Evolutionary conservation across 2,329 filamentous ascomycete species (phyloP).

Genomic region (Claviceps arundinis): DNA sequence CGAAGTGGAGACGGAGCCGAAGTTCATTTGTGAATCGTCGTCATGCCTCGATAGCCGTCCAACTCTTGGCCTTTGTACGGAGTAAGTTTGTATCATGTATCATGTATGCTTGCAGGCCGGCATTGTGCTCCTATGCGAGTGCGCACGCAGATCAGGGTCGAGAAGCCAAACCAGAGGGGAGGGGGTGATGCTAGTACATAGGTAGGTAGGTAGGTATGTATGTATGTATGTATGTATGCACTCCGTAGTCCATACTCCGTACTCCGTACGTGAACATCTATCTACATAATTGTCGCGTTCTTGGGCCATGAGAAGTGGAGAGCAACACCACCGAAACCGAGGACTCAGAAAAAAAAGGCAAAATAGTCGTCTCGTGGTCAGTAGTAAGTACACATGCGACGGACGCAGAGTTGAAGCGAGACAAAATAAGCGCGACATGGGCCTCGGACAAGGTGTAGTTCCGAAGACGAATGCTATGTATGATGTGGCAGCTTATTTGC

Average conservation of each 20-base stretch:
- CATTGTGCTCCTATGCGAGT: neutral
- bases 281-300: neutral
- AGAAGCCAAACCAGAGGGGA: neutral
- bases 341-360: neutral
- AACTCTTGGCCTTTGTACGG: neutral
- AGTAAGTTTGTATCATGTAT: too few species aligned
- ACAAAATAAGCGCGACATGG: constrained; percentile 6
- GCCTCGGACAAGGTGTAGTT: constrained; percentile 3
- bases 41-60: constrained; percentile 1
- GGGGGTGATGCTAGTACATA: neutral
- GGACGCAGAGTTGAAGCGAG: constrained; percentile 8
- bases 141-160: neutral
- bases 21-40: neutral
- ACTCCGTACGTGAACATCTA: too few species aligned
- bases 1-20: neutral
- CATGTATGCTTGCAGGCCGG: constrained; percentile 1
- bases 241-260: too few species aligned
- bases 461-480: neutral
- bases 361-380: neutral
- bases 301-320: constrained; percentile 1
- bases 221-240: too few species aligned
- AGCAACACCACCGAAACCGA: neutral
- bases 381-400: constrained; percentile 2
- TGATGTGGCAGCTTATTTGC: neutral
- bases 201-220: too few species aligned